These are phyloP conservation scores for Neopestalotiopsis sp. DNA, from an alignment of 2,329 filamentous ascomycete species.

Conservation along the genomic window DNA sequence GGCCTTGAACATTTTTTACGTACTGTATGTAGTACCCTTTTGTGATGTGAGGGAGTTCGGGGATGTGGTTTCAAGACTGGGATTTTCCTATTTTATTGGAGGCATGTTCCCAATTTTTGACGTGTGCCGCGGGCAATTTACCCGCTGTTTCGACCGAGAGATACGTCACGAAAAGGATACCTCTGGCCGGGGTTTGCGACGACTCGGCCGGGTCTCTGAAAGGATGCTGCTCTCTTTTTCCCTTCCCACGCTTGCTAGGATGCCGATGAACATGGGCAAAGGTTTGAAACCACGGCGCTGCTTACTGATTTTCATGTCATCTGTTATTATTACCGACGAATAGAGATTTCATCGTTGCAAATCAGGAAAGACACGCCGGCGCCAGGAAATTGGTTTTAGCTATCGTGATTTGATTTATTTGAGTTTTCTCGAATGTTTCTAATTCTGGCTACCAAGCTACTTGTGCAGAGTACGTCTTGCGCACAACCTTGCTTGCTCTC, in stretches of 20 bases:
- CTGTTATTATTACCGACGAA: background rate
- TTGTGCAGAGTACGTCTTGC: background rate
- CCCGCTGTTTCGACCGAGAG: background rate
- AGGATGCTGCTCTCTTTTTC: too few relatives aligned
- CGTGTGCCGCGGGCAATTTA: conserved; percentile 7
- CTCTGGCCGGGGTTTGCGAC: background rate
- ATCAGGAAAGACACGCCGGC: background rate
- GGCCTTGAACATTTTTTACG: too few relatives aligned
- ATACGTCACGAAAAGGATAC: background rate
- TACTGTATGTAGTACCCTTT: too few relatives aligned
- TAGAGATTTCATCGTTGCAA: background rate
- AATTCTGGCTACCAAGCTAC: background rate
- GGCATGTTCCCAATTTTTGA: background rate
- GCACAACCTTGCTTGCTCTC: background rate
- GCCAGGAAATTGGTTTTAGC: background rate
- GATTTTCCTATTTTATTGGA: background rate
- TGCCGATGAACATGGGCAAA: background rate
- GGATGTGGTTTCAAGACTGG: background rate
- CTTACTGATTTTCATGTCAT: background rate
- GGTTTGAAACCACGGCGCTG: conserved; percentile 3
- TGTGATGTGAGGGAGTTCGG: background rate
- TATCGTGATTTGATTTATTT: background rate
- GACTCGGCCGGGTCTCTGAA: background rate
- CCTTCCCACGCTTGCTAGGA: background rate
- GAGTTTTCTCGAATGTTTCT: background rate